These are phyloP conservation scores for Neonectria sp. DNA, from an alignment of 2,329 filamentous ascomycete genomes.

Conservation along the genomic window DNA sequence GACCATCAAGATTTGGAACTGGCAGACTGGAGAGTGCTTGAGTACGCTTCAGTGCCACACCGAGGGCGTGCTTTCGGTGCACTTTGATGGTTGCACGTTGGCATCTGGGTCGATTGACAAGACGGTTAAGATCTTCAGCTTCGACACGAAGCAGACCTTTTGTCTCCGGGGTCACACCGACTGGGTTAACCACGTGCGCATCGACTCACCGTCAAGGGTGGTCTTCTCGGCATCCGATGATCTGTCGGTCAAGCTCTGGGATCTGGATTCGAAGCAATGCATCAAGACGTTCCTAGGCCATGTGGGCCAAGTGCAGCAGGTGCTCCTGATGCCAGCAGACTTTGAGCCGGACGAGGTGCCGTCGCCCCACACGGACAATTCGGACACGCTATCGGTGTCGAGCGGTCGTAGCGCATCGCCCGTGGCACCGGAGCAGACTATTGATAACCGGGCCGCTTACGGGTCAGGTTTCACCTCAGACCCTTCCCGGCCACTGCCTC, in stretches of 20 bases:
- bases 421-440: conserved; percentile 49
- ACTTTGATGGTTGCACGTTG: conserved; percentile 88
- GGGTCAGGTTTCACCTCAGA: conserved; percentile 75
- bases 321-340: conserved; percentile 85
- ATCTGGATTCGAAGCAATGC: conserved; percentile 86
- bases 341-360: conserved; percentile 86
- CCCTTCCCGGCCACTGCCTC: conserved; percentile 78
- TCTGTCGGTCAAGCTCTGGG: conserved; percentile 92
- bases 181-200: conserved; percentile 96
- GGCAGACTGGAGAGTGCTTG: conserved; percentile 90
- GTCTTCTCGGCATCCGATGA: conserved; percentile 96
- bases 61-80: conserved; percentile 87
- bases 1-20: conserved; percentile 96
- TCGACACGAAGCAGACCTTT: conserved; percentile 85
- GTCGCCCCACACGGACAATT: conserved; percentile 59
- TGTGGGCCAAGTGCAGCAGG: conserved; percentile 95
- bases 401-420: conserved; percentile 64
- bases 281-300: conserved; percentile 88
- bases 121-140: conserved; percentile 94
- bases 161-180: conserved; percentile 87
- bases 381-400: conserved; percentile 68
- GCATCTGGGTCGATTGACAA: conserved; percentile 92
- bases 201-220: conserved; percentile 86
- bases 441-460: conserved; percentile 69
- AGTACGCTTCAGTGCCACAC: conserved; percentile 85